Conservation (phyloP, 805 yeast genomes). For the Saccharomycopsis capsularis region DNA sequence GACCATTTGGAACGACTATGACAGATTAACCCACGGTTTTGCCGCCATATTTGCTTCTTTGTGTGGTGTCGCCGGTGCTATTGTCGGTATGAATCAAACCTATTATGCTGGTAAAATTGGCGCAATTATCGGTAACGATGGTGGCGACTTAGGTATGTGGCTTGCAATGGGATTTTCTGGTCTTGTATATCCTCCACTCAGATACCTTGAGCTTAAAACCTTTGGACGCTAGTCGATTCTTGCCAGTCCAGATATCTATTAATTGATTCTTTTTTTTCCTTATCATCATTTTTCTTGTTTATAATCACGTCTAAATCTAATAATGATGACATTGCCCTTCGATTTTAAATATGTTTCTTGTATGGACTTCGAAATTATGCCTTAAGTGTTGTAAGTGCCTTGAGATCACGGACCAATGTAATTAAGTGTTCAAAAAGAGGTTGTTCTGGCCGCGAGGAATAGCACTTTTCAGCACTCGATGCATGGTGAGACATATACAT, state of each 20-base stretch:
- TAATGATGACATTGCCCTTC: too few species aligned
- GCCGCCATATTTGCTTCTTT: slow-evolving; percentile 65
- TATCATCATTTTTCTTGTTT: too few species aligned
- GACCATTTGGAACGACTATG: slow-evolving; percentile 61
- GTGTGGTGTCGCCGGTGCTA: slow-evolving; percentile 74
- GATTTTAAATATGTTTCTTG: too few species aligned
- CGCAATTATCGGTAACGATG: slow-evolving; percentile 49
- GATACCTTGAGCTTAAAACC: slow-evolving; percentile 56
- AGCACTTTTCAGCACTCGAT: too few species aligned
- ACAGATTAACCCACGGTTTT: slow-evolving; percentile 55
- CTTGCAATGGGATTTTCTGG: slow-evolving; percentile 66
- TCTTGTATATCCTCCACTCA: slow-evolving; percentile 51
- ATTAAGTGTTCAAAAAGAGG: too few species aligned
- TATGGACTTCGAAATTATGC: too few species aligned
- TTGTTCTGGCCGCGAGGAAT: too few species aligned
- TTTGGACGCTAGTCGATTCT: slow-evolving; percentile 42
- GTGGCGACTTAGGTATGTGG: slow-evolving; percentile 83
- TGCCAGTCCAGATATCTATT: too few species aligned
- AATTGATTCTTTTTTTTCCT: too few species aligned
- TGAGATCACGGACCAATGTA: too few species aligned
- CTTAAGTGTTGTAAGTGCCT: too few species aligned
- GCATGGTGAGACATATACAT: neutral
- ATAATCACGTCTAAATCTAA: too few species aligned
- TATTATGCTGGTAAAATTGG: slow-evolving; percentile 80
- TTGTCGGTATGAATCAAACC: slow-evolving; percentile 81